These are phyloP conservation scores for Gracilaria gracilis DNA, from an alignment of 23 red algal genomes.

Conservation along the genomic window DNA sequence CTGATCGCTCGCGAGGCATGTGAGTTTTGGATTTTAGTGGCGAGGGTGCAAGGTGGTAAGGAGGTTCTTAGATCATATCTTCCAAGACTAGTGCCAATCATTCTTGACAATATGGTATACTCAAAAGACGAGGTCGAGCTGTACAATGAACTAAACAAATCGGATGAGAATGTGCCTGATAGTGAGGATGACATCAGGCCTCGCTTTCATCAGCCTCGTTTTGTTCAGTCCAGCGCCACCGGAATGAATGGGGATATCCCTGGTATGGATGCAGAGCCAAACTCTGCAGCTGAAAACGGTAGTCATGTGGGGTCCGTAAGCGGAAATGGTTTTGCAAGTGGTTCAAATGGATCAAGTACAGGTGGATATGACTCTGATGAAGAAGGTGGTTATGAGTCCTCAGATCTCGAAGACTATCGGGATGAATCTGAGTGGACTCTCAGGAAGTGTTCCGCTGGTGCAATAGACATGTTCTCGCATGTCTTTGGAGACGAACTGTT, in stretches of 20 bases:
- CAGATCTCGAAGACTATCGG: constrained; percentile 40
- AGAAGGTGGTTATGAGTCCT: constrained; percentile 67
- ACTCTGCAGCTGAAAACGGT: constrained; percentile 19
- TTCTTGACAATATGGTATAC: constrained; percentile 88
- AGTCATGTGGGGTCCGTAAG: constrained; percentile 7
- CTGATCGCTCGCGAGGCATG: constrained; percentile 81
- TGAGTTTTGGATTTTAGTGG: constrained; percentile 87
- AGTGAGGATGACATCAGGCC: constrained; percentile 81
- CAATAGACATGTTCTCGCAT: constrained; percentile 74
- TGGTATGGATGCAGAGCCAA: not conserved
- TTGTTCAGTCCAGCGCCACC: constrained; percentile 25
- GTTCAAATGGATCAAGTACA: constrained; percentile 37
- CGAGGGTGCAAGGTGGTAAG: constrained; percentile 29
- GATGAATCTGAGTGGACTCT: constrained; percentile 82
- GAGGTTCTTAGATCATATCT: constrained; percentile 67
- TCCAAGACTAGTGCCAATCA: constrained; percentile 72
- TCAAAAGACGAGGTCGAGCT: constrained; percentile 63
- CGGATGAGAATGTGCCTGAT: constrained; percentile 87
- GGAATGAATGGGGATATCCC: constrained; percentile 18
- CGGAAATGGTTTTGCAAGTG: constrained; percentile 45
- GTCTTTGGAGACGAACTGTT: constrained; percentile 81
- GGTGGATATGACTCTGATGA: constrained; percentile 72
- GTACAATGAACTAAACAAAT: constrained; percentile 47
- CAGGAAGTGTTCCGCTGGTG: constrained; percentile 76
- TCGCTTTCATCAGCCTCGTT: constrained; percentile 76